Evolutionary conservation across 495 filamentous ascomycete genomes (phyloP).

Genomic region (Daldinia caldariorum): DNA sequence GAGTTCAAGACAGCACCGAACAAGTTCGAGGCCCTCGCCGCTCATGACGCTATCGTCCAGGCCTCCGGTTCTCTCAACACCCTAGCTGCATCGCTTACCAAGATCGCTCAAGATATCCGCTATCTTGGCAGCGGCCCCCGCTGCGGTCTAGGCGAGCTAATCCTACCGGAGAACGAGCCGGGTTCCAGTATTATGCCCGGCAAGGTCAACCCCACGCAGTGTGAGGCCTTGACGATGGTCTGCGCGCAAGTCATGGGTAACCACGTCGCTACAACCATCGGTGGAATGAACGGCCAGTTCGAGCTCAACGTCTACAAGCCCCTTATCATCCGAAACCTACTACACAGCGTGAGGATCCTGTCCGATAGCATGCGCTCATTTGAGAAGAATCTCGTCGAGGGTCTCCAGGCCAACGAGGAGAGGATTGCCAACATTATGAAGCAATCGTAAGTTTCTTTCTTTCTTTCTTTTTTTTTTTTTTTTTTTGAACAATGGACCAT

Average conservation of each 20-base stretch:
- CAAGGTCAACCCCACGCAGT: conserved; percentile 99
- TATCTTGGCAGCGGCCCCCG: conserved; percentile 96
- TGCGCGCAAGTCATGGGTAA: conserved; percentile 98
- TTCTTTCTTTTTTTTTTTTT: conserved; percentile 40
- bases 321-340: conserved; percentile 89
- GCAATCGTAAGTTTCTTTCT: conserved; percentile 67
- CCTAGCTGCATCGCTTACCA: conserved; percentile 89
- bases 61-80: conserved; percentile 94
- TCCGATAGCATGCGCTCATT: conserved; percentile 94
- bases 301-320: conserved; percentile 99
- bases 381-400: conserved; percentile 89
- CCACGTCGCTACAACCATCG: conserved; percentile 87
- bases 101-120: conserved; percentile 97
- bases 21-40: conserved; percentile 98
- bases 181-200: conserved; percentile 98
- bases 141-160: conserved; percentile 92
- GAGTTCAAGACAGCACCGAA: conserved; percentile 97
- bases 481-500: background rate
- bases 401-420: conserved; percentile 91
- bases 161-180: conserved; percentile 96
- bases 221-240: conserved; percentile 97
- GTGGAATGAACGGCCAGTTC: conserved; percentile 97
- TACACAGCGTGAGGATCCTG: conserved; percentile 88
- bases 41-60: conserved; percentile 95
- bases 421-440: conserved; percentile 87